These are phyloP conservation scores for Nicotiana knightiana DNA, from an alignment of 257 asterid genomes.

Conservation along the genomic window DNA sequence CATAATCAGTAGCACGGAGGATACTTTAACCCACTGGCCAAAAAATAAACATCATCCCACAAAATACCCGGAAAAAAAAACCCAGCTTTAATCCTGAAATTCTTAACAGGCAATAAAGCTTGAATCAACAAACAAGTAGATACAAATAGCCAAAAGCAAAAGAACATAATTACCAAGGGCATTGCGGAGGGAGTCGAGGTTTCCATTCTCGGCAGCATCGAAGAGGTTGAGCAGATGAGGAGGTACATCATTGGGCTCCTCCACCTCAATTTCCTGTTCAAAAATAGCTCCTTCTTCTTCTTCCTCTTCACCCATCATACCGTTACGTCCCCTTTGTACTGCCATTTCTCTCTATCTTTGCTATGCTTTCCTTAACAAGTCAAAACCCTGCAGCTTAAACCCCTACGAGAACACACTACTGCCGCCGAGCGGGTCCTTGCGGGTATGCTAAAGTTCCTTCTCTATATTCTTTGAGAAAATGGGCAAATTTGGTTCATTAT, in stretches of 20 bases:
- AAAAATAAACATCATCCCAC: not conserved
- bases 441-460: too few relatives aligned
- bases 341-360: slow-evolving; percentile 44
- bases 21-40: not conserved
- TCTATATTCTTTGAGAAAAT: too few relatives aligned
- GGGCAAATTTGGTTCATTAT: too few relatives aligned
- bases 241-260: slow-evolving; percentile 46
- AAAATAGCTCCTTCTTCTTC: slow-evolving; percentile 56
- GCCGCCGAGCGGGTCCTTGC: too few relatives aligned
- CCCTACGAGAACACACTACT: not conserved
- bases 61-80: not conserved
- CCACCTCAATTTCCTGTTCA: slow-evolving; percentile 53
- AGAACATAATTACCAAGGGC: slow-evolving; percentile 49
- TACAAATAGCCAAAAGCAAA: too few relatives aligned
- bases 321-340: slow-evolving; percentile 61
- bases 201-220: slow-evolving; percentile 65
- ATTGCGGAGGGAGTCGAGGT: slow-evolving; percentile 52
- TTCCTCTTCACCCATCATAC: slow-evolving; percentile 39
- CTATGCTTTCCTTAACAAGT: not conserved
- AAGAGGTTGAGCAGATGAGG: slow-evolving; percentile 75
- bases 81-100: not conserved
- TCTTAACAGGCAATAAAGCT: not conserved
- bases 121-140: not conserved
- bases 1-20: not conserved
- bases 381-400: slow-evolving; percentile 3